A percentile compares a stretch with the other conserved stretches of the same genome.
These are phyloP conservation scores for Ceratocystis harringtonii DNA, from an alignment of 2,329 filamentous ascomycete species.

Conservation along the genomic window DNA sequence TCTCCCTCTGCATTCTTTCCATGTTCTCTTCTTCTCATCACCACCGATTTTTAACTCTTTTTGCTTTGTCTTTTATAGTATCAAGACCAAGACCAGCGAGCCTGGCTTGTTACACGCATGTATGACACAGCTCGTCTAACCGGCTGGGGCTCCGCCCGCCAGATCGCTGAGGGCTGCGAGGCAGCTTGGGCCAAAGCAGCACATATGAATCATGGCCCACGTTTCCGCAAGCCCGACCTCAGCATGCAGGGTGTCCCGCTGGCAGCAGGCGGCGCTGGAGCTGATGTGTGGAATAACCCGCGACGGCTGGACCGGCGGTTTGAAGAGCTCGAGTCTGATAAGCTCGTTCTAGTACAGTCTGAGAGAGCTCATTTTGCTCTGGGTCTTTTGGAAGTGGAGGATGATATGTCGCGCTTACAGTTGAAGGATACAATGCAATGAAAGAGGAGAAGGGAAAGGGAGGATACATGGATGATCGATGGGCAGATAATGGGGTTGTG, in stretches of 20 bases:
- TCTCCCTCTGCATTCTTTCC: not conserved
- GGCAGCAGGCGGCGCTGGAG: slow-evolving; percentile 33
- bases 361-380: slow-evolving; percentile 60
- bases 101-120: slow-evolving; percentile 61
- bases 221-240: slow-evolving; percentile 39
- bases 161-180: slow-evolving; percentile 75
- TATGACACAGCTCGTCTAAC: slow-evolving; percentile 64
- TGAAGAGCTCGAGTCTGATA: slow-evolving; percentile 30
- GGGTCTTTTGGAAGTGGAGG: slow-evolving; percentile 63
- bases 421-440: slow-evolving; percentile 29
- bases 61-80: slow-evolving; percentile 36
- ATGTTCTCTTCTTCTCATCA: too few species aligned
- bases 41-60: slow-evolving; percentile 17
- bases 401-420: slow-evolving; percentile 52
- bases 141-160: slow-evolving; percentile 70
- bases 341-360: slow-evolving; percentile 44
- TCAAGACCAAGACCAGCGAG: slow-evolving; percentile 53
- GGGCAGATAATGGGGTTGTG: not conserved
- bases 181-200: slow-evolving; percentile 65
- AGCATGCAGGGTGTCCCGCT: slow-evolving; percentile 35
- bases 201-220: slow-evolving; percentile 58
- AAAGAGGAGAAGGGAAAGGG: not conserved
- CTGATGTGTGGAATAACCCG: slow-evolving; percentile 34
- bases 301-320: slow-evolving; percentile 39
- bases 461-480: not conserved